A percentile compares a stretch with the other conserved stretches of the same genome.
These are phyloP conservation scores for Colletotrichum simmondsii DNA, from an alignment of 2,329 filamentous ascomycete species.

Conservation along the genomic window DNA sequence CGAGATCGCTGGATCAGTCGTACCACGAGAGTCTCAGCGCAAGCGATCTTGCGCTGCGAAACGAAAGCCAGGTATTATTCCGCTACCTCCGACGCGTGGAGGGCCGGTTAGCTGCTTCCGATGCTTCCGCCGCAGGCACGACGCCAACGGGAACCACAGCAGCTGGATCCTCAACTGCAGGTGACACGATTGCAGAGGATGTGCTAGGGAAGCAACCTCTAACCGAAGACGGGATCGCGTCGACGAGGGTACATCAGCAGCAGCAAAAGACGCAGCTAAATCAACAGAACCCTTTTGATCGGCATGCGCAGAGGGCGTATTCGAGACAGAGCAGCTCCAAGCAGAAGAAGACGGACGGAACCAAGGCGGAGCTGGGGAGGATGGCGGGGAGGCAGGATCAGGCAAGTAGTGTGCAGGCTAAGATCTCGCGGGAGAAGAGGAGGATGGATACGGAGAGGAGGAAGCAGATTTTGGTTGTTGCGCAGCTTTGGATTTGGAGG, in stretches of 20 bases:
- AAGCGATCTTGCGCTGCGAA: slow-evolving; percentile 24
- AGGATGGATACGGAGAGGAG: slow-evolving; percentile 39
- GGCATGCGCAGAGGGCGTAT: slow-evolving; percentile 19
- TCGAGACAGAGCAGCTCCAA: slow-evolving; percentile 33
- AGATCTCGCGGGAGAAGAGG: slow-evolving; percentile 29
- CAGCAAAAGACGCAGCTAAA: neutral
- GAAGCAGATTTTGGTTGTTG: slow-evolving; percentile 42
- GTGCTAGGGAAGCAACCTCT: neutral
- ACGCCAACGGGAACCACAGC: neutral
- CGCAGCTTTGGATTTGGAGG: slow-evolving; percentile 39
- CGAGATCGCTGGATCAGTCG: slow-evolving; percentile 34
- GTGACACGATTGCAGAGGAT: neutral
- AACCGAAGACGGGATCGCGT: neutral
- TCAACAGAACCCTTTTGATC: slow-evolving; percentile 21
- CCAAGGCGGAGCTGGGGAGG: slow-evolving; percentile 35
- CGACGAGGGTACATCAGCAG: neutral
- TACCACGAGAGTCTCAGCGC: slow-evolving; percentile 34
- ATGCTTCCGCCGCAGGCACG: neutral
- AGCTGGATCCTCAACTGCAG: neutral
- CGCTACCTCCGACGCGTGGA: slow-evolving; percentile 30
- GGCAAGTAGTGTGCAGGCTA: slow-evolving; percentile 34
- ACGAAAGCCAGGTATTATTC: slow-evolving; percentile 33
- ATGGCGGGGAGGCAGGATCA: slow-evolving; percentile 35
- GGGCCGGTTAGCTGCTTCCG: neutral
- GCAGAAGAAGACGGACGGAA: slow-evolving; percentile 37